Evolutionary conservation across 805 yeast species (phyloP), one percentile per base, ranked within the genome.

Genomic region (Ogataea minuta): DNA sequence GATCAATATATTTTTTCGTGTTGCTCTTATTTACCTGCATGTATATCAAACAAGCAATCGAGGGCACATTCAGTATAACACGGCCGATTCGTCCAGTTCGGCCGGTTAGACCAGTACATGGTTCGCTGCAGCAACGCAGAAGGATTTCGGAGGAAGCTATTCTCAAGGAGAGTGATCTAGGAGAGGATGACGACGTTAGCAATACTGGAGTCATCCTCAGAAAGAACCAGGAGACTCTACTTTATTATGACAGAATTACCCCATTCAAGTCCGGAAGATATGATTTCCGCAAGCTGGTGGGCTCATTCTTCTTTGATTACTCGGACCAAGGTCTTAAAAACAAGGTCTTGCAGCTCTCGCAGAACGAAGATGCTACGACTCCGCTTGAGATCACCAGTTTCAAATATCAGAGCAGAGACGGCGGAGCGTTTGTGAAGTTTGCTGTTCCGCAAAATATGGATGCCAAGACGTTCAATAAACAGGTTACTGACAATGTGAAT

Each of bases 361-460:
- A 67, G 24, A 68, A 74, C 5, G 48, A 49, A 4, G 46, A 46
- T 1, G 56, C 54, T 5, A 28, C 45, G 5, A 17, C 46, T 11
- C 42, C 45, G 3, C 51, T 80, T 16, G 62, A 70, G 20, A 66
- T 87, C 34, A 68, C 74, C 6, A 79, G 80, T 2, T 71, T 87
- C 21, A 76, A 81, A 23, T 84, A 93, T 0, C 74, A 90, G 39
- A 70, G 68, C 41, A 70, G 95, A 44, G 99, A 93, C 56, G 96
- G 97, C 36, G 98, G 98, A 31, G 96, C 88, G 2, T 90, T 91
- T 70, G 93, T 87, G 25, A 83, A 82, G 48, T 83, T 83, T 52
- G 61, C 67, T 21, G 76, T 85, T 20, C 86, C 90, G 0, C 70
- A 67, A 5, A 70, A 63, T 3, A 60, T 60, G 39, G 63, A 73